Evolutionary conservation across 2,329 filamentous ascomycete species (phyloP), one percentile per base, ranked within the genome.

Genomic region (Bipolaris gigantea): DNA sequence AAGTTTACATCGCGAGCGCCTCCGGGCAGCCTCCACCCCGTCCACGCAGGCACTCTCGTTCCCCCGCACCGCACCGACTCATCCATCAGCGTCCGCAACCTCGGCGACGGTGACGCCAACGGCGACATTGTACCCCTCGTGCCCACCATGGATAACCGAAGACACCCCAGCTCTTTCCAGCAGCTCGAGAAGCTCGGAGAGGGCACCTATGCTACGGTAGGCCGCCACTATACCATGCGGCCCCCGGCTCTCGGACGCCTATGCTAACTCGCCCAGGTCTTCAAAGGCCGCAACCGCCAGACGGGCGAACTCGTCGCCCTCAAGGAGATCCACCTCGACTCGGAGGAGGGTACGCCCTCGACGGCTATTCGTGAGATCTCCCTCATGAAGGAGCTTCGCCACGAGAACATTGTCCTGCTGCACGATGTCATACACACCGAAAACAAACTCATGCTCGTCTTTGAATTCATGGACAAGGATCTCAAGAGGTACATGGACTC

Each of bases 381-480:
- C 1, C 83, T 99, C 53, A 97, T 99, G 94, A 99, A 99, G 78
- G 94, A 99, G 78, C 84, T 99, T 63, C 97, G 97, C 77, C 94
- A 99, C 77, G 92, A 97, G 75, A 97, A 97, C 73, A 97, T 99
- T 63, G 92, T 99, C 67, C 90, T 89, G 55, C 86, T 99, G 5
- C 91, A 97, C 82, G 94, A 99, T 81, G 94, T 99, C 52, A 97
- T 99, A 69, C 94, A 99, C 77, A 99, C 94, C 54, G 94, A 99
- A 80, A 99, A 97, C 79, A 99, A 99, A 76, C 86, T 99, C 53
- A 99, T 99, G 94, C 87, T 99, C 36, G 94, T 99, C 9, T 99
- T 99, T 67, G 94, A 99, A 76, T 96, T 88, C 77, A 97, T 99
- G 93, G 94, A 99, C 77, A 92, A 92, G 73, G 94, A 99, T 71